Conservation (phyloP, 1,284 basidiomycete species). For the Cryptococcus jaspeensis region DNA sequence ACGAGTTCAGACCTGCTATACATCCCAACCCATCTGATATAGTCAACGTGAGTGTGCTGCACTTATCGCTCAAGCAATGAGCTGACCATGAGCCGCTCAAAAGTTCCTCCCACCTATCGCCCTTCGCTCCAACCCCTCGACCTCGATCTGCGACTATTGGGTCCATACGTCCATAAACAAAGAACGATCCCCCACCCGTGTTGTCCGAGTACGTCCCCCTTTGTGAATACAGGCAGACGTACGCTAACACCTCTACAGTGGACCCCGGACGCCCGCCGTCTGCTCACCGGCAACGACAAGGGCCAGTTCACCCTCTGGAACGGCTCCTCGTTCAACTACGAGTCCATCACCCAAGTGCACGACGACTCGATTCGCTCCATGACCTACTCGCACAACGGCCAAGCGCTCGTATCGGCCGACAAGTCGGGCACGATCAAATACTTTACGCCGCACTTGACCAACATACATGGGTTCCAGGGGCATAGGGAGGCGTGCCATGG, state of each 20-base stretch:
- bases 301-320: conserved; percentile 99
- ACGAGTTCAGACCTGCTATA: conserved; percentile 70
- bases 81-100: not conserved
- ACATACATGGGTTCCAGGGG: conserved; percentile 87
- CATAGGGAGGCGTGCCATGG: conserved; percentile 88
- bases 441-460: conserved; percentile 99
- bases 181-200: conserved; percentile 93
- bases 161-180: conserved; percentile 99
- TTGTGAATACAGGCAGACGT: not conserved
- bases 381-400: conserved; percentile 84
- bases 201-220: conserved; percentile 72
- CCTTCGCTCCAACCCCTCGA: conserved; percentile 82
- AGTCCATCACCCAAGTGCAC: conserved; percentile 91
- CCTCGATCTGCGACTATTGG: conserved; percentile 90
- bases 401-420: conserved; percentile 88
- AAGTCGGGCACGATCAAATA: conserved; percentile 95
- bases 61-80: no score
- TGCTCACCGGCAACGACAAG: conserved; percentile 91
- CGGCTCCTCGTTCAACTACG: conserved; percentile 98
- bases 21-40: conserved; percentile 78
- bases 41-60: conserved; percentile 62
- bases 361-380: conserved; percentile 90
- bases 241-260: conserved; percentile 59
- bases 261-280: conserved; percentile 90
- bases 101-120: conserved; percentile 90